Conservation (phyloP, 2,329 filamentous ascomycete genomes). For the Phialophora verrucosa region DNA sequence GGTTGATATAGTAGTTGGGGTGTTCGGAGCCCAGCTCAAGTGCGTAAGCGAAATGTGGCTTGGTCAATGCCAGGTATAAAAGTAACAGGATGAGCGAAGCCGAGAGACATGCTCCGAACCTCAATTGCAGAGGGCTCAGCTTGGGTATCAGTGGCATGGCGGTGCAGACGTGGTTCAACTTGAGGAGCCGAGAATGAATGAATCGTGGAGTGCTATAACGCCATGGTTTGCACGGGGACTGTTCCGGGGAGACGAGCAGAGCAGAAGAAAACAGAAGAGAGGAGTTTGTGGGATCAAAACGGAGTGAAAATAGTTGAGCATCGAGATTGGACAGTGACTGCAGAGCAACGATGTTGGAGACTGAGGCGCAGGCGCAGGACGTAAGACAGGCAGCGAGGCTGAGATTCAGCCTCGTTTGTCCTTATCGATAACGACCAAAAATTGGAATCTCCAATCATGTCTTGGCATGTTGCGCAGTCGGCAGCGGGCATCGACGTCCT, state of each 20-base stretch:
- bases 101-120: constrained; percentile 70
- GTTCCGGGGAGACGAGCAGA: not conserved
- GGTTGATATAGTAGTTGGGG: constrained; percentile 56
- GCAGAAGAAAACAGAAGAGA: not conserved
- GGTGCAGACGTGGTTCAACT: not conserved
- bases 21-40: constrained; percentile 58
- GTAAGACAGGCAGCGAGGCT: constrained; percentile 1
- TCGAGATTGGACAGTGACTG: not conserved
- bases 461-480: not conserved
- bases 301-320: not conserved
- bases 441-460: not conserved
- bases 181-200: not conserved
- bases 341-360: not conserved
- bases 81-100: constrained; percentile 65
- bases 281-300: not conserved
- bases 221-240: not conserved
- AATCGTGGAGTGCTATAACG: constrained; percentile 16
- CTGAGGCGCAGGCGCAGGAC: not conserved
- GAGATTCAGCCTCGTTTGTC: not conserved
- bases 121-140: constrained; percentile 72
- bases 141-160: constrained; percentile 52
- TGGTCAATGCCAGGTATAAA: constrained; percentile 66
- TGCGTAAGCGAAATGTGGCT: constrained; percentile 67
- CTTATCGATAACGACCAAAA: not conserved
- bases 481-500: not conserved